These are phyloP conservation scores for Cyclotella kingstonii DNA, from an alignment of 108 stramenopile genomes.

Conservation along the genomic window DNA sequence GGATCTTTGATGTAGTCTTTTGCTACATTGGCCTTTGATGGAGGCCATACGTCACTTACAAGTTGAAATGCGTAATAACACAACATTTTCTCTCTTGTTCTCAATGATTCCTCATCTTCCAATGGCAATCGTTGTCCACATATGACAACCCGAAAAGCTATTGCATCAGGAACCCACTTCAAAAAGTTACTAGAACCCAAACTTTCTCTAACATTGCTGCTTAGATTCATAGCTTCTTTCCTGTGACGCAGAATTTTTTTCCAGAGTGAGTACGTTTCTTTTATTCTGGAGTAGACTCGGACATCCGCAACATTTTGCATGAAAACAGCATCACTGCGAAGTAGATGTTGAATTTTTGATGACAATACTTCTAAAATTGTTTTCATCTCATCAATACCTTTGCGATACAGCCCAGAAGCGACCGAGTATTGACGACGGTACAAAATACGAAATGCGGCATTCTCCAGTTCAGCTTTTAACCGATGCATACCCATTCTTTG, in stretches of 20 bases:
- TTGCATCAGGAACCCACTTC: conserved; percentile 58
- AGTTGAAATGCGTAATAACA: conserved; percentile 72
- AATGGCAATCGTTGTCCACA: conserved; percentile 32
- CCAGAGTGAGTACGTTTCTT: conserved; percentile 79
- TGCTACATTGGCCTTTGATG: conserved; percentile 37
- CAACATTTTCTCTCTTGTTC: conserved; percentile 58
- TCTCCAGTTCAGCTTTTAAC: conserved; percentile 65
- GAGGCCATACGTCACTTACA: conserved; percentile 60
- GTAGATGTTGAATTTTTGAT: conserved; percentile 48
- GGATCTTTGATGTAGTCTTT: conserved; percentile 89
- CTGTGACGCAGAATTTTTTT: conserved; percentile 66
- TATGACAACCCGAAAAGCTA: conserved; percentile 72
- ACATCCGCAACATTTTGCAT: conserved; percentile 52
- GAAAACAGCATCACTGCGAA: conserved; percentile 51
- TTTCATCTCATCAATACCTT: conserved; percentile 55
- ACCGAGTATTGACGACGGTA: conserved; percentile 73
- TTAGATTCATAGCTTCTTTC: conserved; percentile 62
- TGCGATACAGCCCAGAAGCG: conserved; percentile 50
- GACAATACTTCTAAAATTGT: conserved; percentile 45
- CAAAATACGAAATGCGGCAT: conserved; percentile 67
- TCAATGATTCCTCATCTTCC: conserved; percentile 48
- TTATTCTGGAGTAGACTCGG: conserved; percentile 60
- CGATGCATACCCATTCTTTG: conserved; percentile 72
- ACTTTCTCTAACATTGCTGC: conserved; percentile 29
- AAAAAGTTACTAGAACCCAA: conserved; percentile 3